Evolutionary conservation across 2,329 filamentous ascomycete genomes (phyloP).

Genomic region (Aspergillus sclerotialis): DNA sequence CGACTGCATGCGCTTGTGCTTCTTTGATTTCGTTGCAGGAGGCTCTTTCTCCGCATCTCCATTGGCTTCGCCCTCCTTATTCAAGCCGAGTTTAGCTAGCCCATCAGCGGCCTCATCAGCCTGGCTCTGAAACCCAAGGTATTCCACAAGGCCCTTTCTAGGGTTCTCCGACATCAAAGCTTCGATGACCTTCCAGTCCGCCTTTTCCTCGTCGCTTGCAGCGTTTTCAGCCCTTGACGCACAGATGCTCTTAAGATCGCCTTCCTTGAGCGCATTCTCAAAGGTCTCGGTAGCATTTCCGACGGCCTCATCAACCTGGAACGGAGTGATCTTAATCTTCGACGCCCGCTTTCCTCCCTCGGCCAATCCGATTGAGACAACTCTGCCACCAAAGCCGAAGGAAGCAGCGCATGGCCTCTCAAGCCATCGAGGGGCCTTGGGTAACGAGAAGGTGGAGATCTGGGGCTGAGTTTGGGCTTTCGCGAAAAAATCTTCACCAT

Average conservation of each 20-base stretch:
- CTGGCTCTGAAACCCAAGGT: constrained; percentile 72
- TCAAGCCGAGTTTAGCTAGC: constrained; percentile 35
- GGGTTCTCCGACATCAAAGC: constrained; percentile 79
- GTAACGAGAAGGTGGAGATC: constrained; percentile 78
- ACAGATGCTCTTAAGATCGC: constrained; percentile 72
- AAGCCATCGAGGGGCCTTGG: constrained; percentile 83
- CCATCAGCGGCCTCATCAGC: constrained; percentile 46
- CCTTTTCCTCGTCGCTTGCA: constrained; percentile 82
- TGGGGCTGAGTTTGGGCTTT: constrained; percentile 89
- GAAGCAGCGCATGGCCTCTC: constrained; percentile 77
- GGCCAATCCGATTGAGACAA: constrained; percentile 63
- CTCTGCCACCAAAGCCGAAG: constrained; percentile 92
- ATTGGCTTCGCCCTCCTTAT: constrained; percentile 35
- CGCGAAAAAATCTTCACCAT: constrained; percentile 94
- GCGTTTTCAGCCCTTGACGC: constrained; percentile 68
- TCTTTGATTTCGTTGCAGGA: constrained; percentile 42
- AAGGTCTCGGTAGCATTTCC: constrained; percentile 81
- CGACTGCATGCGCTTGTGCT: constrained; percentile 60
- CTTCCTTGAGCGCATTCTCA: constrained; percentile 70
- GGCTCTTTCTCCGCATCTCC: constrained; percentile 44
- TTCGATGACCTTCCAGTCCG: constrained; percentile 92
- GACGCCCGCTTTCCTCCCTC: constrained; percentile 62
- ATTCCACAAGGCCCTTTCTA: constrained; percentile 77
- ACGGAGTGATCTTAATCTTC: constrained; percentile 76
- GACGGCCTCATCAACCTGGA: constrained; percentile 78